Base-by-base conservation (phyloP, 83 land plant genomes). In the Picea abies region DNA sequence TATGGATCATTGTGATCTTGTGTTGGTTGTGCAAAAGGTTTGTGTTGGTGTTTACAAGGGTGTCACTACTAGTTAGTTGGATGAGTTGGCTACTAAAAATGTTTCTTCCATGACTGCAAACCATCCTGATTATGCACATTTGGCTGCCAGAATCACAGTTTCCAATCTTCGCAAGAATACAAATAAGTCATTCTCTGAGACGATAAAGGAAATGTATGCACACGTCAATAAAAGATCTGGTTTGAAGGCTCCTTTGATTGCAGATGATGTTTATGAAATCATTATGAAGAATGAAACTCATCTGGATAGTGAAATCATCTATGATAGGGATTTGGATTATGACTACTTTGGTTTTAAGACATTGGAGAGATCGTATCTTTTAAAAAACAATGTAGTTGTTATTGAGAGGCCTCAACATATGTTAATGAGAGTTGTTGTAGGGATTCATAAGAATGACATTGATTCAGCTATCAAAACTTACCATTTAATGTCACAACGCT, bases 21-120 rank as follows among this genome's bases (percentile, higher is more conserved):
- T 63, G 22, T 80, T 63, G 29, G 82, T 80, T 35, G 76, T 96
- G 22, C 99, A 97, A 87, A 97, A 97, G 83, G 99, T 97, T 26
- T 97, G 98, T 79, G 94, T 90, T 61, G 98, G 99, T 5, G 97
- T 96, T 32, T 93, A 96, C 81, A 94, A 92, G 84, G 99, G 99
- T 49, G 97, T 96, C 62, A 94, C 99, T 63, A 96, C 99, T 29
- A 93, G 93, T 79, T 97, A 94, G 87, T 92, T 96, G 9, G 99
- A 96, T 83, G 99, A 96, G 64, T 87, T 96, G 79, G 99, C 97
- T 61, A 97, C 99, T 39, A 96, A 96, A 79, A 96, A 96, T 22
- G 94, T 97, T 12, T 97, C 99, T 78, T 92, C 97, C 67, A 89
- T 96, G 94, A 96, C 97, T 35, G 37, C 37, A 35, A 35, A 35